Conservation (phyloP, 306 rosid genomes). For the Trifolium dubium region DNA sequence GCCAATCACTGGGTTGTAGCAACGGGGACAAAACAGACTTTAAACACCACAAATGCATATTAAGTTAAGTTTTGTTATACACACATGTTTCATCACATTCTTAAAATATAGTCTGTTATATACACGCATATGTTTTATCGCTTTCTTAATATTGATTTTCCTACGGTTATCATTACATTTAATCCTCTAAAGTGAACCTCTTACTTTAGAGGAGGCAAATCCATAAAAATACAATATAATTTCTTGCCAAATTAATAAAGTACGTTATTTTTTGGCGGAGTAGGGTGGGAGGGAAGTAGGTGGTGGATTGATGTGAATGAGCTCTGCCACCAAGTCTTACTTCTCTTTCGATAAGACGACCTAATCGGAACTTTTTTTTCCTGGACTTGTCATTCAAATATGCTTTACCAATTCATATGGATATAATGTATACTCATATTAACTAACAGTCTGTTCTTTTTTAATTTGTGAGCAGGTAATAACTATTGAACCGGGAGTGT, state of each 20-base stretch:
- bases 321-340: not conserved
- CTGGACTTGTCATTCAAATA: not conserved
- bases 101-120: not conserved
- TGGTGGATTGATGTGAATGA: not conserved
- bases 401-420: not conserved
- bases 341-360: not conserved
- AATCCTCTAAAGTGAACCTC: not conserved
- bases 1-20: too few relatives aligned
- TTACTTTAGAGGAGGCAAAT: not conserved
- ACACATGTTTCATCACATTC: too few relatives aligned
- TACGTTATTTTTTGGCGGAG: too few relatives aligned
- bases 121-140: not conserved
- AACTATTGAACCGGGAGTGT: slow-evolving; percentile 93
- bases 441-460: slow-evolving; percentile 17
- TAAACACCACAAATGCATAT: too few relatives aligned
- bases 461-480: slow-evolving; percentile 66
- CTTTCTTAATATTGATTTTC: not conserved
- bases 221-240: not conserved
- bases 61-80: too few relatives aligned
- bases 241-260: too few relatives aligned
- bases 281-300: not conserved
- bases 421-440: slow-evolving; percentile 15
- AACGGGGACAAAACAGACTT: too few relatives aligned
- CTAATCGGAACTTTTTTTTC: slow-evolving; percentile 8
- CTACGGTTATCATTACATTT: not conserved